Evolutionary conservation across 2,329 filamentous ascomycete genomes (phyloP).

Genomic region (Lasiodiplodia sp.): DNA sequence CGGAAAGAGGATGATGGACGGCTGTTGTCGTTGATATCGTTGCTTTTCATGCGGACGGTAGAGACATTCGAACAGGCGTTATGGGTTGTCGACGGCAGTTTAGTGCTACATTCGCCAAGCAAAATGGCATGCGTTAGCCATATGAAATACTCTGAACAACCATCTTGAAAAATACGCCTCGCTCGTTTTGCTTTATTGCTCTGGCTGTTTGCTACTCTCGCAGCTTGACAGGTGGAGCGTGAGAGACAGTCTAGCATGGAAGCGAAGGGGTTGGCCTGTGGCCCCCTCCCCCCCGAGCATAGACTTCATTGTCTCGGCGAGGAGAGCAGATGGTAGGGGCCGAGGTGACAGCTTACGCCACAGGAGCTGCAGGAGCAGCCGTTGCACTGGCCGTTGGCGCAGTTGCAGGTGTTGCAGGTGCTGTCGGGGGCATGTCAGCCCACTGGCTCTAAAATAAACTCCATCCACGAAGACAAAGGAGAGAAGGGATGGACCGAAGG

Average conservation of each 20-base stretch:
- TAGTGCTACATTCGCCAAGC: constrained; percentile 10
- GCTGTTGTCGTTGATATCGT: neutral
- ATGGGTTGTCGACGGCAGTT: constrained; percentile 3
- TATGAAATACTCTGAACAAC: neutral
- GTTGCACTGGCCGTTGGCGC: constrained; percentile 42
- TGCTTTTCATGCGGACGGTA: neutral
- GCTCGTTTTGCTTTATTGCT: neutral
- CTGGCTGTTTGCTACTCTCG: neutral
- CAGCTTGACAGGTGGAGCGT: neutral
- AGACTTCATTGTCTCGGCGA: neutral
- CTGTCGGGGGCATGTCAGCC: constrained; percentile 24
- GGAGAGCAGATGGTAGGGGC: constrained; percentile 1
- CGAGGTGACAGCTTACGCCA: constrained; percentile 32
- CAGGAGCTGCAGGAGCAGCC: constrained; percentile 43
- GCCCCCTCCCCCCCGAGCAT: neutral
- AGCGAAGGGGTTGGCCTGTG: neutral
- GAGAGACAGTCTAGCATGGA: constrained; percentile 2
- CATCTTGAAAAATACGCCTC: neutral
- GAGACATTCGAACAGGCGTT: constrained; percentile 10
- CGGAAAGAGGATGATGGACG: neutral
- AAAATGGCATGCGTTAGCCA: constrained; percentile 1
- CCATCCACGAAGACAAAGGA: neutral
- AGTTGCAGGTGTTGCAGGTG: constrained; percentile 41
- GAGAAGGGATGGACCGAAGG: neutral
- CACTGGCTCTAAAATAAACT: neutral